A percentile compares a stretch with the other conserved stretches of the same genome.
Conservation (phyloP, 1,284 basidiomycete genomes). For the Agaricales sp. region DNA sequence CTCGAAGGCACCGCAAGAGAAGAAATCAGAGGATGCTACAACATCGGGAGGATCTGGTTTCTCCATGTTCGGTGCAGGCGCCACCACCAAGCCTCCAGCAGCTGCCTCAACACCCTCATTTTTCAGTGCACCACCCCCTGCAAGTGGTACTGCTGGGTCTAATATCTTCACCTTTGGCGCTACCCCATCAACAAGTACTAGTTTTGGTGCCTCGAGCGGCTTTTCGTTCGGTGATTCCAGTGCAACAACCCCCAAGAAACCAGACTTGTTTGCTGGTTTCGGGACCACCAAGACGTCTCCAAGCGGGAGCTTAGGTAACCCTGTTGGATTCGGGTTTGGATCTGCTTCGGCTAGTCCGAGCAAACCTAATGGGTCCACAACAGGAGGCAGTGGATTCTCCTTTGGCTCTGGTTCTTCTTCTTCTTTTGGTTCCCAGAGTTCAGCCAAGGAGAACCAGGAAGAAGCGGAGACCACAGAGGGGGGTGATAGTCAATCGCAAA, state of each 20-base stretch:
- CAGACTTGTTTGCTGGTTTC: neutral
- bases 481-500: neutral
- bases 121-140: neutral
- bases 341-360: neutral
- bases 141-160: neutral
- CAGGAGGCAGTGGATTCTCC: neutral
- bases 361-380: no score
- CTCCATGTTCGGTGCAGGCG: no score
- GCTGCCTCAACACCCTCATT: no score
- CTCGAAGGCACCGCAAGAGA: no score
- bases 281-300: neutral
- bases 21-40: no score
- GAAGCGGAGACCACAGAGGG: neutral
- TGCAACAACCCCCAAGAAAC: neutral
- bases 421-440: neutral
- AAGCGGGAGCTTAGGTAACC: neutral
- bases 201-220: neutral
- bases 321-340: neutral
- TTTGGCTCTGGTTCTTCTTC: neutral
- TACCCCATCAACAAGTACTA: neutral
- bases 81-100: no score
- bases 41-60: no score
- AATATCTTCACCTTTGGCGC: neutral
- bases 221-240: neutral
- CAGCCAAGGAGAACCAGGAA: no score